Base-by-base conservation (phyloP, 441 rosid genomes). In the Gossypium davidsonii region DNA sequence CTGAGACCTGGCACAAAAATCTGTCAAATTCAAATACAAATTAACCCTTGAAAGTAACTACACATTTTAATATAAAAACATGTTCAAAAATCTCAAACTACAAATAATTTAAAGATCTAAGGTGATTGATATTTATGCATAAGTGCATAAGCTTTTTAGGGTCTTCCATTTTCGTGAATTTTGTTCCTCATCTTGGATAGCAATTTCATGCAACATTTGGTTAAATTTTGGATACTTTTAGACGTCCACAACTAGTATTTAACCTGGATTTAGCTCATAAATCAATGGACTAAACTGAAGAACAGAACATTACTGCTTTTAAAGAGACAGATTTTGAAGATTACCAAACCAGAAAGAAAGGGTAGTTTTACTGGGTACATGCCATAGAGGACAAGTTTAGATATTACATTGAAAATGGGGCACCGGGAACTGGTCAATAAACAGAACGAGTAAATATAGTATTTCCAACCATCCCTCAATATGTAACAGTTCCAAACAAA, bases 391-490 rank as follows among this genome's bases (percentile, higher is more conserved):
- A 55, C 74, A 63, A 67, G 14, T 21, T 51, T 26, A 67, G 57
- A 26, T 26, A 55, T 21, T 60, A 58, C 48, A 49, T 42, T 58
- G 44, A 57, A 44, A 70, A 66, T 34, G 51, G 25, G 23, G 37
- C 34, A 34, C 52, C 0, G 8, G 51, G 51, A 62, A 37, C 15
- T 4, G 17, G 68, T 20, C 15, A 8, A 63, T 69, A 46, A 20
- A 26, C 64, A 78, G 55, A 62, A 64, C 74, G 53, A 76, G 23
- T 18, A 62, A 61, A 60, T 11, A 59, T 52, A 15, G 57, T 52
- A 52, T 52, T 15, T 76, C 73, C 58, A 71, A 75, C 60, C 57
- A 66, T 55, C 69, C 42, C 73, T 18, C n/a, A 46, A 23, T 71
- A 39, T 55, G 28, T 14, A 48, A 52, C 17, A 74, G 61, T 46